Conservation (phyloP, 371 early-diverging fungal genomes). For the Choanephora cucurbitarum region DNA sequence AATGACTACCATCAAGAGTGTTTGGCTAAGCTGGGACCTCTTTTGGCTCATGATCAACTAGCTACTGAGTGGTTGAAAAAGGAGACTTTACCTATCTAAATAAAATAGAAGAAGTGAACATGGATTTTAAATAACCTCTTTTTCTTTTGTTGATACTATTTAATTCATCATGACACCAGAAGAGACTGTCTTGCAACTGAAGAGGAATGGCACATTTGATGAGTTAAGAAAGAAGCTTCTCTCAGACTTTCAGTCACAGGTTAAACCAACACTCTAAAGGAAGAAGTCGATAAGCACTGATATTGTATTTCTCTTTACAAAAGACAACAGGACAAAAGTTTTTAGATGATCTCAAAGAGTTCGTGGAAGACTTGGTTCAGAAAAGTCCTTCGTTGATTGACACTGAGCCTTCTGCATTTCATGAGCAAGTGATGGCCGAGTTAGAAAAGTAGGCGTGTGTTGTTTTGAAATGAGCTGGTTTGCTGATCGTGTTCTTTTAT, state of each 20-base stretch:
- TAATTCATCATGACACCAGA: slow-evolving; percentile 49
- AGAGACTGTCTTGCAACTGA: slow-evolving; percentile 42
- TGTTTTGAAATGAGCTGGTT: not conserved
- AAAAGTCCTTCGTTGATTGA: slow-evolving; percentile 36
- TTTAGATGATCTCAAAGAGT: slow-evolving; percentile 22
- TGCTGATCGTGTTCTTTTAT: not conserved
- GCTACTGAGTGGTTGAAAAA: slow-evolving; percentile 81
- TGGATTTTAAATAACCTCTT: no score
- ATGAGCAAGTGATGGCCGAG: slow-evolving; percentile 28
- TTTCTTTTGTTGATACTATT: no score
- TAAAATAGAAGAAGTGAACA: no score
- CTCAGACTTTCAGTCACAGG: slow-evolving; percentile 36
- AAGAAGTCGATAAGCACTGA: not conserved
- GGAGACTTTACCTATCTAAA: slow-evolving; percentile 61
- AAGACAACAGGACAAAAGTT: slow-evolving; percentile 34
- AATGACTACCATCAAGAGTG: slow-evolving; percentile 83
- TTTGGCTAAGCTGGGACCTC: slow-evolving; percentile 73
- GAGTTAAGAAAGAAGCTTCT: slow-evolving; percentile 38
- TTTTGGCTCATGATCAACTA: slow-evolving; percentile 63
- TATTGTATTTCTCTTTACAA: not conserved
- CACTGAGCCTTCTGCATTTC: slow-evolving; percentile 30
- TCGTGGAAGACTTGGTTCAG: slow-evolving; percentile 36
- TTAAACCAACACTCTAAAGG: slow-evolving; percentile 5
- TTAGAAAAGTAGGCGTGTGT: slow-evolving; percentile 41
- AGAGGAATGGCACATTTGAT: slow-evolving; percentile 48